Percentiles rank a stretch among this genome's conserved stretches.
These are phyloP conservation scores for Aegilops tauschii DNA, from an alignment of 176 grass and related monocot genomes.

Conservation along the genomic window DNA sequence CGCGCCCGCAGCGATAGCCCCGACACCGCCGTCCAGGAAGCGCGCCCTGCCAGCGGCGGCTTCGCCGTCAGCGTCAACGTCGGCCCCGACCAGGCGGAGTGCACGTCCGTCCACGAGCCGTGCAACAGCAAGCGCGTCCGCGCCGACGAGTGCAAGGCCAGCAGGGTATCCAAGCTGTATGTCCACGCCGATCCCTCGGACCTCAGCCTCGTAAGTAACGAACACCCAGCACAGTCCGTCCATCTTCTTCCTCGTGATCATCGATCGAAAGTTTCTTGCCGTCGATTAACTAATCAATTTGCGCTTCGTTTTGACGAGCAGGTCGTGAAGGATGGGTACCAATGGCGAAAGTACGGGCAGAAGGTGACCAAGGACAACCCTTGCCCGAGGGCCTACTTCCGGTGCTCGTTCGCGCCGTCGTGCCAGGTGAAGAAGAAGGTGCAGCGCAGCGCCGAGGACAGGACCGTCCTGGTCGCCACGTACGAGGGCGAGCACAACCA, in stretches of 20 bases:
- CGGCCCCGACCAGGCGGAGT: conserved; percentile 26
- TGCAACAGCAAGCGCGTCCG: conserved; percentile 34
- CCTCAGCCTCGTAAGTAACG: conserved; percentile 63
- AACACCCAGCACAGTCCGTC: background rate
- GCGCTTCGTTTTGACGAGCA: background rate
- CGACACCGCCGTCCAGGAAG: conserved; percentile 20
- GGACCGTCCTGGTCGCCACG: conserved; percentile 58
- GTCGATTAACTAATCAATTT: background rate
- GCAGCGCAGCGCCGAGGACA: conserved; percentile 80
- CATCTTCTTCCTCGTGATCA: background rate
- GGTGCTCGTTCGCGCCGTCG: conserved; percentile 76
- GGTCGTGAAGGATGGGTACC: conserved; percentile 89
- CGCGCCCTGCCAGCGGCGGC: no score
- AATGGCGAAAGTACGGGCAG: conserved; percentile 97
- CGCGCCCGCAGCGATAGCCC: conserved; percentile 50
- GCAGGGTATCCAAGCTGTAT: conserved; percentile 37
- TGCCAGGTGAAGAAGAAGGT: conserved; percentile 98
- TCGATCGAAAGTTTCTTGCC: background rate
- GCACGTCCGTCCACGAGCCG: conserved; percentile 40
- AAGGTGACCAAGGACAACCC: conserved; percentile 97
- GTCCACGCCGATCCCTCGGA: conserved; percentile 65
- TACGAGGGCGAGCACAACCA: conserved; percentile 98
- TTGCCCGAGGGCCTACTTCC: conserved; percentile 81
- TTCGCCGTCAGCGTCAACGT: background rate
- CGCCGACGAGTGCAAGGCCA: conserved; percentile 41